phyloP scores from a whole-genome alignment of 108 stramenopile species.

The Bacterosira constricta region DNA sequence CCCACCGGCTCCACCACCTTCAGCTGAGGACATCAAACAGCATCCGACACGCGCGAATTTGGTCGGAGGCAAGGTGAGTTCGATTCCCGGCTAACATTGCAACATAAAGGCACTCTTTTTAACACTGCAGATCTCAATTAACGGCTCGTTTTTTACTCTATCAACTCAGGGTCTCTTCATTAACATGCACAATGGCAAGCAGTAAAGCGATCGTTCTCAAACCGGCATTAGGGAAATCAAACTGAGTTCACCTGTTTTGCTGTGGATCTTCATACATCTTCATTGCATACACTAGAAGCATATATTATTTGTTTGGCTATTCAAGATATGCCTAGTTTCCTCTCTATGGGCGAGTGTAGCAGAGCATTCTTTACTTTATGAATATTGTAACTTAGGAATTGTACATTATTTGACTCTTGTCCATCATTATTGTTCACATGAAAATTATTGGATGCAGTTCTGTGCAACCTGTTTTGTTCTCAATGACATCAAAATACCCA shows the following conservation, averaged over 20 bases:
- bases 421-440: background rate
- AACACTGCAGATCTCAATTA: background rate
- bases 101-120: background rate
- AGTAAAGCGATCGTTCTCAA: background rate
- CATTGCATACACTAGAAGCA: background rate
- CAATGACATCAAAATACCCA: no score
- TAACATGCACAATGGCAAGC: background rate
- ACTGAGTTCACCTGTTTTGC: background rate
- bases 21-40: conserved; percentile 8
- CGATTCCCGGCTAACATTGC: conserved; percentile 3
- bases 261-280: background rate
- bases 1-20: background rate
- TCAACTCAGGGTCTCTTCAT: background rate
- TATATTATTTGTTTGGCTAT: background rate
- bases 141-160: background rate
- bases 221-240: background rate
- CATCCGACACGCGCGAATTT: conserved; percentile 21
- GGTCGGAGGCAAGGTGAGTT: conserved; percentile 20
- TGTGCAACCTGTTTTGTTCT: no score
- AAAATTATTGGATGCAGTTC: no score
- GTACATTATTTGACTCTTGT: background rate
- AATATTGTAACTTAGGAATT: background rate
- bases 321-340: background rate
- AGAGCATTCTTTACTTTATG: background rate
- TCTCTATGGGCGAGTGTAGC: background rate